A percentile compares a stretch with the other conserved stretches of the same genome.
Evolutionary conservation across 1,139 yeast genomes (phyloP).

Genomic region (Sugiyamaella xylanicola): DNA sequence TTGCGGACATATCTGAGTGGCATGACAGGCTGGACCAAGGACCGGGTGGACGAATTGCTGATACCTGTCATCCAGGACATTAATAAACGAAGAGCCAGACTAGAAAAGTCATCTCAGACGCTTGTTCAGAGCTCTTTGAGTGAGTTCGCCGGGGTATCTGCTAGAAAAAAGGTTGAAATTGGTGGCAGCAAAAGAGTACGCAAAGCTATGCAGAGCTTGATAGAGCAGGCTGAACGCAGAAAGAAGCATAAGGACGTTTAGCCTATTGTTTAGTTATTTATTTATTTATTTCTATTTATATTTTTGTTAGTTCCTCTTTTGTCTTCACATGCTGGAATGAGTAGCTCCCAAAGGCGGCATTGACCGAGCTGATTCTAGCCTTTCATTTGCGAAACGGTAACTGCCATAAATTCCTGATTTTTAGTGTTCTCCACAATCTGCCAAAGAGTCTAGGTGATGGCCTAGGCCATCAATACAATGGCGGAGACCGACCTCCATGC

Average conservation of each 20-base stretch:
- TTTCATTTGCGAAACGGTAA: too few relatives aligned
- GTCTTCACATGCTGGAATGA: neutral
- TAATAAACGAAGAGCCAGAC: slow-evolving; percentile 53
- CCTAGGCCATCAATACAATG: too few relatives aligned
- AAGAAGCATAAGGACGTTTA: slow-evolving; percentile 12
- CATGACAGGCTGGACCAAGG: slow-evolving; percentile 81
- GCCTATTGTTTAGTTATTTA: slow-evolving; percentile 1
- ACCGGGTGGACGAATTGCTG: slow-evolving; percentile 76
- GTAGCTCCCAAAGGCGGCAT: too few relatives aligned
- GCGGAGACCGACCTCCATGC: too few relatives aligned
- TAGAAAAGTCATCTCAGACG: slow-evolving; percentile 25
- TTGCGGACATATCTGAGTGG: slow-evolving; percentile 68
- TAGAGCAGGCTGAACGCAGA: slow-evolving; percentile 23
- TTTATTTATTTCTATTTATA: slow-evolving; percentile 1
- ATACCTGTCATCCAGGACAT: slow-evolving; percentile 85
- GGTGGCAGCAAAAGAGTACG: slow-evolving; percentile 34
- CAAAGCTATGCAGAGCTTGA: slow-evolving; percentile 32
- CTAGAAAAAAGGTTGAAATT: slow-evolving; percentile 29
- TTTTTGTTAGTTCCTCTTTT: neutral
- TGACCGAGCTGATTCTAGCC: too few relatives aligned
- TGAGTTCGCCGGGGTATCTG: slow-evolving; percentile 38
- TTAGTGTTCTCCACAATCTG: too few relatives aligned
- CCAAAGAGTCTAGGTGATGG: too few relatives aligned
- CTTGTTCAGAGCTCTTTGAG: slow-evolving; percentile 40
- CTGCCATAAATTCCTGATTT: too few relatives aligned